A percentile compares a stretch with the other conserved stretches of the same genome.
phyloP scores from a whole-genome alignment of 495 filamentous ascomycete species.

The Daldinia decipiens region DNA sequence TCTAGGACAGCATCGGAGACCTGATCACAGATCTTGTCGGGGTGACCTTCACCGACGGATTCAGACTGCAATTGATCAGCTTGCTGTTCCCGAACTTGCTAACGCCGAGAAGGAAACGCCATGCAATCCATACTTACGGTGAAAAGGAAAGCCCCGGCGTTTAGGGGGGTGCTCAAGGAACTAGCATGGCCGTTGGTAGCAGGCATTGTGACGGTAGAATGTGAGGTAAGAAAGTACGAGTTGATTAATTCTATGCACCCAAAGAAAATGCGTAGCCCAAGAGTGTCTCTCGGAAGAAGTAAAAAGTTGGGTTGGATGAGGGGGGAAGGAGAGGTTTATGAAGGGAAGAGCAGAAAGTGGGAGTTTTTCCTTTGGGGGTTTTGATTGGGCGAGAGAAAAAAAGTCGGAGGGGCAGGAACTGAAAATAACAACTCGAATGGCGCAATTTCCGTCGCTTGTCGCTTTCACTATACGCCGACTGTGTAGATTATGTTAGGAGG shows the following conservation, averaged over 20 bases:
- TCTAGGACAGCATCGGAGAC: constrained; percentile 98
- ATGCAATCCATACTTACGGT: constrained; percentile 65
- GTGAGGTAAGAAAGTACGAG: constrained; percentile 14
- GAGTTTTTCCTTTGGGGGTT: constrained; percentile 40
- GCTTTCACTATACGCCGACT: constrained; percentile 31
- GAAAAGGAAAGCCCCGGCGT: constrained; percentile 90
- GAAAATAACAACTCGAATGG: constrained; percentile 31
- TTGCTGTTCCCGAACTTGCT: not conserved
- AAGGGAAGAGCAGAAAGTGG: constrained; percentile 44
- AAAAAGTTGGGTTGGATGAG: constrained; percentile 44
- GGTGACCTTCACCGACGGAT: constrained; percentile 97
- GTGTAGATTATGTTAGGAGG: not conserved
- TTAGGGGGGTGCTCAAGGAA: constrained; percentile 57
- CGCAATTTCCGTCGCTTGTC: constrained; percentile 36
- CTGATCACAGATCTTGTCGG: constrained; percentile 98
- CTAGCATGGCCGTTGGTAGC: constrained; percentile 62
- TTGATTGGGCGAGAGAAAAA: constrained; percentile 28
- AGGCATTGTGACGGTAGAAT: constrained; percentile 64
- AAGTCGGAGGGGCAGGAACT: constrained; percentile 39
- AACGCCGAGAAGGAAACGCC: not conserved
- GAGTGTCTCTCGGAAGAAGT: constrained; percentile 33
- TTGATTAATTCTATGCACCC: constrained; percentile 27
- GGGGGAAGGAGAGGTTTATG: constrained; percentile 37
- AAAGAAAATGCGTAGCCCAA: constrained; percentile 31
- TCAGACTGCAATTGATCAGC: constrained; percentile 69